Conservation (phyloP, 371 early-diverging fungal genomes). For the Mucor lusitanicus region DNA sequence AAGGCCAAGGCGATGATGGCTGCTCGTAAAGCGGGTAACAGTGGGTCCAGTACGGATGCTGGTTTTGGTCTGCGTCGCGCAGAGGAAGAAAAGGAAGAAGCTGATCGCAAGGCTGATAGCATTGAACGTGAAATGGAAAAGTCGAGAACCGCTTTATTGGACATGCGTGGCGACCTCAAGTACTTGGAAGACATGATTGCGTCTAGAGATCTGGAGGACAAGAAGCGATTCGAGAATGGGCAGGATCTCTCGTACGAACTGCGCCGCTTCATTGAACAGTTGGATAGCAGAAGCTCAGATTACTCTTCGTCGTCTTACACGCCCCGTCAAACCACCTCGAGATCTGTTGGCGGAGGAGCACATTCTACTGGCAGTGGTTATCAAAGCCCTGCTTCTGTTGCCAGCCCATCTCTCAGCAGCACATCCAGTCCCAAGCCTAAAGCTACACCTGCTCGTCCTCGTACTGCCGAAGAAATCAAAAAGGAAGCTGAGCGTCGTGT, state of each 20-base stretch:
- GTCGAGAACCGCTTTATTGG: conserved; percentile 37
- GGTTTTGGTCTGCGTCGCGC: conserved; percentile 35
- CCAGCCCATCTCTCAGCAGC: background rate
- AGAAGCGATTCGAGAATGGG: conserved; percentile 46
- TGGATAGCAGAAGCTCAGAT: conserved; percentile 28
- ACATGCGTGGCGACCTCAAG: conserved; percentile 42
- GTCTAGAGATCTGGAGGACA: conserved; percentile 33
- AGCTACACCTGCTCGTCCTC: conserved; percentile 34
- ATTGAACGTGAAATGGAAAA: conserved; percentile 50
- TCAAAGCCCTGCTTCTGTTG: conserved; percentile 17
- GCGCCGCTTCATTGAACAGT: conserved; percentile 46
- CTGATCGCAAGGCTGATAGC: conserved; percentile 38
- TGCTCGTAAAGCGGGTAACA: conserved; percentile 51
- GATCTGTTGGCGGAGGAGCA: background rate
- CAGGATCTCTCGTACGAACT: conserved; percentile 51
- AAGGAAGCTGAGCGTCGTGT: conserved; percentile 58
- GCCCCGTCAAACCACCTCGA: background rate
- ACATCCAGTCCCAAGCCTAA: conserved; percentile 22
- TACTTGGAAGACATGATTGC: conserved; percentile 33
- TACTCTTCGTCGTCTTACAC: conserved; percentile 3
- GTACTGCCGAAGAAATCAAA: conserved; percentile 55
- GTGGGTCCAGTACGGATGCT: conserved; percentile 29
- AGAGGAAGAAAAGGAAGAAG: conserved; percentile 49
- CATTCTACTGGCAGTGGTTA: conserved; percentile 2
- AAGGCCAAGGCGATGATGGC: conserved; percentile 69